Evolutionary conservation across 106 monocot genomes (phyloP).

Genomic region (Dendrobium chrysotoxum): DNA sequence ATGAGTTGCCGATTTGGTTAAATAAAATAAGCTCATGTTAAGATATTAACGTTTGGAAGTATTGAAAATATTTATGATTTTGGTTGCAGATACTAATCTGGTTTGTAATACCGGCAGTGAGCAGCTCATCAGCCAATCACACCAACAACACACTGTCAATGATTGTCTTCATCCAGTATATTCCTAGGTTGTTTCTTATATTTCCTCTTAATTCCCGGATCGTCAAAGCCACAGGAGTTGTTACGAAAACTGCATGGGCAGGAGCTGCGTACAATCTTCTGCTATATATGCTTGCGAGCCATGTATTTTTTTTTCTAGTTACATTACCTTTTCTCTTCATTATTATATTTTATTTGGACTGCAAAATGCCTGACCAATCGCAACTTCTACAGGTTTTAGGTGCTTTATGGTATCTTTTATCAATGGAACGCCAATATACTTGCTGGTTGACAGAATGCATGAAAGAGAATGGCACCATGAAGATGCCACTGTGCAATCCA

Average conservation of each 20-base stretch:
- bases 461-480: slow-evolving; percentile 45
- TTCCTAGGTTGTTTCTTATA: slow-evolving; percentile 78
- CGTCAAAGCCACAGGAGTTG: slow-evolving; percentile 66
- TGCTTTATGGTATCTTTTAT: slow-evolving; percentile 78
- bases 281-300: slow-evolving; percentile 93
- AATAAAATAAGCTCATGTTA: not conserved
- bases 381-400: slow-evolving; percentile 43
- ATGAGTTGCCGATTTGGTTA: not conserved
- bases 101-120: slow-evolving; percentile 74
- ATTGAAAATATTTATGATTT: slow-evolving; percentile 1
- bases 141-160: slow-evolving; percentile 63
- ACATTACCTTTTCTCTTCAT: not conserved
- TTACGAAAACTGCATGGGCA: slow-evolving; percentile 74
- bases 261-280: slow-evolving; percentile 90
- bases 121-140: slow-evolving; percentile 49
- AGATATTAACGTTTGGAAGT: not conserved
- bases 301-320: slow-evolving; percentile 34
- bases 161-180: slow-evolving; percentile 76
- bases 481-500: slow-evolving; percentile 32
- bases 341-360: not conserved
- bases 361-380: not conserved
- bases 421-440: slow-evolving; percentile 71
- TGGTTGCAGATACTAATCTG: slow-evolving; percentile 70
- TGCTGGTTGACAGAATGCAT: slow-evolving; percentile 64
- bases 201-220: slow-evolving; percentile 64